These are phyloP conservation scores for Panellus pusillus DNA, from an alignment of 768 basidiomycete species.

Conservation along the genomic window DNA sequence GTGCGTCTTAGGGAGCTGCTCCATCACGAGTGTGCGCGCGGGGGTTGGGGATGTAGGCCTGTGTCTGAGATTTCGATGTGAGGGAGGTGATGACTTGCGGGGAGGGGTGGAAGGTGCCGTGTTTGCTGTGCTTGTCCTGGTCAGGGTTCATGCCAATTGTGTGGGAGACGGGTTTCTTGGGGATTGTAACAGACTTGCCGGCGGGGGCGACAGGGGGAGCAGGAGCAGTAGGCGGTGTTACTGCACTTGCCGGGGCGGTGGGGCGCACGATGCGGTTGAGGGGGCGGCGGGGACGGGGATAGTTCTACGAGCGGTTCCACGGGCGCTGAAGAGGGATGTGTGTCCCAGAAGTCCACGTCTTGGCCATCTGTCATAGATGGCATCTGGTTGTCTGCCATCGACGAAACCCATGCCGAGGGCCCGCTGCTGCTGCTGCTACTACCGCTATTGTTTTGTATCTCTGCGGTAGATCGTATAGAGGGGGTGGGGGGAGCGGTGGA, in stretches of 20 bases:
- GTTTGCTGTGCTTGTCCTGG: conserved; percentile 44
- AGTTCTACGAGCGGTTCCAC: conserved; percentile 11
- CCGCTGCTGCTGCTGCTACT: not conserved
- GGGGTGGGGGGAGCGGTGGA: conserved; percentile 1
- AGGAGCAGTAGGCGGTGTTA: conserved; percentile 21
- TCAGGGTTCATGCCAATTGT: conserved; percentile 50
- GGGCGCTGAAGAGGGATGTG: conserved; percentile 8
- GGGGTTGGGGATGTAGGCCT: conserved; percentile 45
- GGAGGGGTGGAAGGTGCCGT: conserved; percentile 42
- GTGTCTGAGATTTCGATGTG: conserved; percentile 12
- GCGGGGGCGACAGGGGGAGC: not conserved
- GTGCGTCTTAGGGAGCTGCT: conserved; percentile 51
- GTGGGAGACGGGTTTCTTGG: conserved; percentile 15
- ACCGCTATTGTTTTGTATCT: not conserved
- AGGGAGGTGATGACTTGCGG: conserved; percentile 22
- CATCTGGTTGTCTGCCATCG: conserved; percentile 35
- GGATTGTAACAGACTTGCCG: not conserved
- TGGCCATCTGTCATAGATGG: not conserved
- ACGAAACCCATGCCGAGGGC: conserved; percentile 37
- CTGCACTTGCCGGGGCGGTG: conserved; percentile 22
- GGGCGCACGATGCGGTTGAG: conserved; percentile 3
- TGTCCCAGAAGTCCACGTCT: conserved; percentile 10
- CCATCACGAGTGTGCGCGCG: conserved; percentile 54
- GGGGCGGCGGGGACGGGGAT: conserved; percentile 4
- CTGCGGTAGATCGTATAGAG: conserved; percentile 19